phyloP scores from a whole-genome alignment of 495 filamentous ascomycete genomes.

The Aspergillus mulundensis region DNA sequence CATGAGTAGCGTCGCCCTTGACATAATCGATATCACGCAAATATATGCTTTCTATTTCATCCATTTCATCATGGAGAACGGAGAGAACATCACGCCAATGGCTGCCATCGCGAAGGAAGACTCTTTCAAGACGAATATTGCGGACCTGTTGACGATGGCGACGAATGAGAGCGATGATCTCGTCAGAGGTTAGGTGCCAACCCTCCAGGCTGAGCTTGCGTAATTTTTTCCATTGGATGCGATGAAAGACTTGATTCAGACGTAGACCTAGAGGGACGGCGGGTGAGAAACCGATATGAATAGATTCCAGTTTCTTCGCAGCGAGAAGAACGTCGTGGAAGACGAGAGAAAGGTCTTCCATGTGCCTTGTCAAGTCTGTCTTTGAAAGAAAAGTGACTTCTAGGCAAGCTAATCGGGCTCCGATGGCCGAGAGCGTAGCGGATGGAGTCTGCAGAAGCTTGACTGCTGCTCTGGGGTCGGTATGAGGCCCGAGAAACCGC shows the following conservation, averaged over 20 bases:
- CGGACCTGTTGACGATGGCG: constrained; percentile 54
- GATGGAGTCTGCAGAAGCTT: constrained; percentile 45
- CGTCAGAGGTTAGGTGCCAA: constrained; percentile 57
- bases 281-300: constrained; percentile 63
- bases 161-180: constrained; percentile 54
- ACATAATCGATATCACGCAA: constrained; percentile 60
- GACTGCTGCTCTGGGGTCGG: constrained; percentile 57
- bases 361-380: constrained; percentile 49
- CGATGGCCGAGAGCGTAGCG: constrained; percentile 47
- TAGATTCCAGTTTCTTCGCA: constrained; percentile 56
- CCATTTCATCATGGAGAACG: constrained; percentile 55
- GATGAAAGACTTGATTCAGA: constrained; percentile 60
- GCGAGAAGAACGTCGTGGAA: constrained; percentile 56
- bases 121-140: constrained; percentile 53
- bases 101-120: constrained; percentile 55
- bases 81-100: constrained; percentile 59
- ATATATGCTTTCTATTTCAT: constrained; percentile 55
- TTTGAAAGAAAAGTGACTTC: constrained; percentile 59
- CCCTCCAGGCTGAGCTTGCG: constrained; percentile 61
- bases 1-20: constrained; percentile 23
- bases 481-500: constrained; percentile 60
- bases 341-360: constrained; percentile 50
- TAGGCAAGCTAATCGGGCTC: constrained; percentile 52
- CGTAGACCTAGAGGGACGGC: constrained; percentile 51
- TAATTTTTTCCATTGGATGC: constrained; percentile 56